A percentile compares a stretch with the other conserved stretches of the same genome.
These are phyloP conservation scores for Medicago arabica DNA, from an alignment of 306 rosid species.

Conservation along the genomic window DNA sequence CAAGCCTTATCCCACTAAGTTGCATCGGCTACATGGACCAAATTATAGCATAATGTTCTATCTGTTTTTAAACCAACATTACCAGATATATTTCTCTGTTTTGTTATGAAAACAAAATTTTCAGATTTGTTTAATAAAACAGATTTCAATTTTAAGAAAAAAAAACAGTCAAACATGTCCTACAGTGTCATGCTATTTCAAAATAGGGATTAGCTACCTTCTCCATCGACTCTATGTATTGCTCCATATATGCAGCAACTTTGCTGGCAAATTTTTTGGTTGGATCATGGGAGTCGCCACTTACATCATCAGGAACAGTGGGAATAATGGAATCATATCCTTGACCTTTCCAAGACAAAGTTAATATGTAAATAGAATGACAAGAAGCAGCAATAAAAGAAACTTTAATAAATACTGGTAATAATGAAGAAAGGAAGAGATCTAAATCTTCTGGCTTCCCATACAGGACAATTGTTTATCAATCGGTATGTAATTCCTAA, in stretches of 20 bases:
- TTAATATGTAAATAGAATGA: slow-evolving; percentile 4
- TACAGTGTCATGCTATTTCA: slow-evolving; percentile 19
- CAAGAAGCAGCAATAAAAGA: background rate
- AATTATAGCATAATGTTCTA: no score
- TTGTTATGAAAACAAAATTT: background rate
- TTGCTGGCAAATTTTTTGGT: slow-evolving; percentile 68
- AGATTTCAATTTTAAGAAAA: background rate
- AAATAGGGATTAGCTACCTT: slow-evolving; percentile 60
- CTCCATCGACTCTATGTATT: slow-evolving; percentile 91
- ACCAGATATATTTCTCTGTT: background rate
- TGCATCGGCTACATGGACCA: no score
- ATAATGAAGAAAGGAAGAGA: slow-evolving; percentile 24
- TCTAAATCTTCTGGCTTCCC: slow-evolving; percentile 10
- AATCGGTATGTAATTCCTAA: slow-evolving; percentile 22
- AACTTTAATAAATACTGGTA: background rate
- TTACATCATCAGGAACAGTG: slow-evolving; percentile 65
- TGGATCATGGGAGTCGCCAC: slow-evolving; percentile 58
- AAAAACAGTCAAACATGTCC: background rate
- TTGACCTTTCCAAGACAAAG: slow-evolving; percentile 62
- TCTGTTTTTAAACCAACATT: background rate
- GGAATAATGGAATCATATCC: slow-evolving; percentile 85
- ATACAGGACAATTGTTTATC: slow-evolving; percentile 20
- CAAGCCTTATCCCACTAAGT: no score
- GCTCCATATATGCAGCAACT: slow-evolving; percentile 70
- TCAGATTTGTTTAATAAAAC: background rate